Base-by-base conservation (phyloP, 495 filamentous ascomycete species). In the Neurospora sp. region DNA sequence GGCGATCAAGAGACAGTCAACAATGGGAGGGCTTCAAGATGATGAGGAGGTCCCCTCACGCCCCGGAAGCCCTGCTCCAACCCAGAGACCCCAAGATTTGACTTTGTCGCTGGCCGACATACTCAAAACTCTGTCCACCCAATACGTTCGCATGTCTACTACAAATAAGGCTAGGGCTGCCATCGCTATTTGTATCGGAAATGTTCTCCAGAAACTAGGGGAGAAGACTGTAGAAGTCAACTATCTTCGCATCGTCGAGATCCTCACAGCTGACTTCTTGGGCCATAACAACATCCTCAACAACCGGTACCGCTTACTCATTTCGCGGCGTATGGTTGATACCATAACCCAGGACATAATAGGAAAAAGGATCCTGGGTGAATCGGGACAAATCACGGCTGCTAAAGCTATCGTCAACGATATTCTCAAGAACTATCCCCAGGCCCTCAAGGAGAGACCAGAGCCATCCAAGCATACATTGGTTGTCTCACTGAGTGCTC, bases 341-440 rank as follows among this genome's bases (percentile, higher is more conserved):
- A 90, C 90, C 42, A 89, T 98, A 31, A 82, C 98, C 44, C 93
- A 96, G 74, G 90, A 94, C 75, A 90, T 95, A 7, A 86, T 98
- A 79, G 94, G 94, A 7, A 87, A 87, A 66, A 89, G 90, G 75
- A 89, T 97, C 71, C 88, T 99, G 5, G 93, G 94, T 3, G 96
- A 98, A 79, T 91, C 92, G 35, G 94, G 93, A 7, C 94, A 96
- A 75, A 84, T 92, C 69, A 90, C 89, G 76, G 94, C 93, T 39
- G 92, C 94, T 7, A 93, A 89, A 75, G 89, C 88, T 74, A 83
- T 99, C 69, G 88, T 97, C 77, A 98, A 97, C 78, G 90, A 93
- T 73, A 86, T 97, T 62, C 87, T 98, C 59, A 98, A 96, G 80
- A 96, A 98, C 77, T 98, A 96, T 70, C 96, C 96, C 3, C 93